These are phyloP conservation scores for Phaeosphaeriaceae sp. DNA, from an alignment of 2,329 filamentous ascomycete species.

Conservation along the genomic window DNA sequence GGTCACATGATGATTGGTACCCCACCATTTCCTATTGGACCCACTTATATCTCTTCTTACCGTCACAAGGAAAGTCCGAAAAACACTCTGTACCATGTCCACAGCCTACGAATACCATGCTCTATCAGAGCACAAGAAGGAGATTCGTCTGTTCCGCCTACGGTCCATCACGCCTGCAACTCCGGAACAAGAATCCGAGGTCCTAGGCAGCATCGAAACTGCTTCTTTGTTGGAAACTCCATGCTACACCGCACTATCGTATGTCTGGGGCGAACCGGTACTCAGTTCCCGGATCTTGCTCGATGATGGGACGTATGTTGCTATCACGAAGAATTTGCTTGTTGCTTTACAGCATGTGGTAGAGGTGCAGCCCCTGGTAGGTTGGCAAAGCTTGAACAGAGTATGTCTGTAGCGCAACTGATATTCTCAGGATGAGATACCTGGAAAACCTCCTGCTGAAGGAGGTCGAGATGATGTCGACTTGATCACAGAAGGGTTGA, in stretches of 20 bases:
- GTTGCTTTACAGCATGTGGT: not conserved
- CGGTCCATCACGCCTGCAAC: not conserved
- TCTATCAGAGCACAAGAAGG: not conserved
- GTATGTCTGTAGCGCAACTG: not conserved
- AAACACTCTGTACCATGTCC: not conserved
- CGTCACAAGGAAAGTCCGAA: no score
- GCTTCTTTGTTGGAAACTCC: not conserved
- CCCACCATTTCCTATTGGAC: no score
- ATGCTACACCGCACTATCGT: not conserved
- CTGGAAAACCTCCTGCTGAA: not conserved
- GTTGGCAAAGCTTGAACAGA: not conserved
- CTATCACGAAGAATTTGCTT: not conserved
- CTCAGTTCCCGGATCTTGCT: not conserved
- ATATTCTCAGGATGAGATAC: not conserved
- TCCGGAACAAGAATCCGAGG: not conserved
- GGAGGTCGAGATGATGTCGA: not conserved
- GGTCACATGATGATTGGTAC: no score
- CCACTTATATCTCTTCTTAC: no score
- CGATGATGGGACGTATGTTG: not conserved
- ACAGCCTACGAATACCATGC: not conserved
- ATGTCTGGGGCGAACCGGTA: not conserved
- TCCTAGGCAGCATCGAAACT: not conserved
- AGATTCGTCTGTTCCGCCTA: not conserved
- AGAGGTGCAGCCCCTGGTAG: not conserved
- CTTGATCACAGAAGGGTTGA: not conserved